Conservation (phyloP, 2,329 filamentous ascomycete species). For the Chrysosporium keratinophilum region DNA sequence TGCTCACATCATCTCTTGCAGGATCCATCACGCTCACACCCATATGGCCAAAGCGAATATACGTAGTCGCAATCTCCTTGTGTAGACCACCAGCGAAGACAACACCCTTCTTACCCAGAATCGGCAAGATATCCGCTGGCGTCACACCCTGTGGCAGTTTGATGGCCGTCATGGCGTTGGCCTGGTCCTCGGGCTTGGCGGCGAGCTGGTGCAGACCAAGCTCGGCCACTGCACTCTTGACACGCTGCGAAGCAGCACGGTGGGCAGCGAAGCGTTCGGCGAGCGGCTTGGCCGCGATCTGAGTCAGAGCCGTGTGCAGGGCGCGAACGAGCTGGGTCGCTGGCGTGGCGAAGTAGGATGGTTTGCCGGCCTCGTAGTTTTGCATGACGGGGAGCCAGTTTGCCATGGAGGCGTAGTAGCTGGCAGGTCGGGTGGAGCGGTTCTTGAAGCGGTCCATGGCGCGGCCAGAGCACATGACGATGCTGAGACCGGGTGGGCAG, state of each 20-base stretch:
- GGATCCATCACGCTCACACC: conserved; percentile 82
- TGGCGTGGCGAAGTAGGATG: conserved; percentile 95
- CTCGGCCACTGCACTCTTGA: conserved; percentile 72
- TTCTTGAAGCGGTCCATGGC: conserved; percentile 71
- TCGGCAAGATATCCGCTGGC: conserved; percentile 73
- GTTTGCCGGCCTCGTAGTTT: conserved; percentile 96
- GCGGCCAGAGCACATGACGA: conserved; percentile 83
- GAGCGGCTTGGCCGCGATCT: conserved; percentile 73
- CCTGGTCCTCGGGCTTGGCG: conserved; percentile 75
- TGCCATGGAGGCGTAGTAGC: conserved; percentile 93
- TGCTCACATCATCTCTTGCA: conserved; percentile 68
- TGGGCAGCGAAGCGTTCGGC: conserved; percentile 76
- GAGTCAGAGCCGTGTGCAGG: conserved; percentile 74
- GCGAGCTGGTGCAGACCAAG: conserved; percentile 84
- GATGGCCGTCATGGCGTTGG: conserved; percentile 96
- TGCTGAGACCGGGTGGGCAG: conserved; percentile 84
- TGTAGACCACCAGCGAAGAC: conserved; percentile 93
- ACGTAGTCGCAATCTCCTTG: conserved; percentile 87
- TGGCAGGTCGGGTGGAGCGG: conserved; percentile 68
- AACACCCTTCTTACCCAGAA: conserved; percentile 73
- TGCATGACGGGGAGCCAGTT: conserved; percentile 99
- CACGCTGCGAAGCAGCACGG: conserved; percentile 64
- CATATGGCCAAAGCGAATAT: conserved; percentile 96
- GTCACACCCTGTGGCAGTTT: conserved; percentile 79
- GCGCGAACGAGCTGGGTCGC: conserved; percentile 89